Evolutionary conservation across 495 filamentous ascomycete species (phyloP).

Genomic region (Tuber brumale): DNA sequence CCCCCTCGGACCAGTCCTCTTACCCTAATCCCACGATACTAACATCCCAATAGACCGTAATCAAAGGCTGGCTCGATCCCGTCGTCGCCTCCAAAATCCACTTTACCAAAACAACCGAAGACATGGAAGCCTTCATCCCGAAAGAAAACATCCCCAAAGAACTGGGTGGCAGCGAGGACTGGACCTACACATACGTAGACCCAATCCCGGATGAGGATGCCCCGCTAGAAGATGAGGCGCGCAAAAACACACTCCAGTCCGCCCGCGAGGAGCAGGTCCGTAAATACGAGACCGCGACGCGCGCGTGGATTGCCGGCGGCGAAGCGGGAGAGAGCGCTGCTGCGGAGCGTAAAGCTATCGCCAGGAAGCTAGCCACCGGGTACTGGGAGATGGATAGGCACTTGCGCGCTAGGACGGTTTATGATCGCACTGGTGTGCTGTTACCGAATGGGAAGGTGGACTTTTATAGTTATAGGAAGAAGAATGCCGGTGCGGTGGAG

Average conservation of each 20-base stretch:
- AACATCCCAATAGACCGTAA: slow-evolving; percentile 56
- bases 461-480: slow-evolving; percentile 51
- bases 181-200: slow-evolving; percentile 73
- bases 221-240: slow-evolving; percentile 50
- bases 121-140: slow-evolving; percentile 71
- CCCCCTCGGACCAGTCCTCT: neutral
- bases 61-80: slow-evolving; percentile 93
- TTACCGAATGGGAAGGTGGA: slow-evolving; percentile 58
- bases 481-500: slow-evolving; percentile 42
- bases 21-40: neutral
- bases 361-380: slow-evolving; percentile 57
- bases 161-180: slow-evolving; percentile 75
- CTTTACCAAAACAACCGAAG: slow-evolving; percentile 77
- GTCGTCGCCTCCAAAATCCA: slow-evolving; percentile 92
- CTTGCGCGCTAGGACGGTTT: slow-evolving; percentile 61
- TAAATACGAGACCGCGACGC: slow-evolving; percentile 62
- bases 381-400: slow-evolving; percentile 86
- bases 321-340: slow-evolving; percentile 44
- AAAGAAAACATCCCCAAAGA: slow-evolving; percentile 66
- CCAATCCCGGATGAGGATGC: slow-evolving; percentile 57
- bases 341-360: slow-evolving; percentile 50
- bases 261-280: slow-evolving; percentile 57
- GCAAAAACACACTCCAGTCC: slow-evolving; percentile 54
- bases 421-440: slow-evolving; percentile 68
- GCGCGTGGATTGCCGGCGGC: slow-evolving; percentile 58